These are phyloP conservation scores for Kodamaea fukazawae DNA, from an alignment of 805 yeast species.

Conservation along the genomic window DNA sequence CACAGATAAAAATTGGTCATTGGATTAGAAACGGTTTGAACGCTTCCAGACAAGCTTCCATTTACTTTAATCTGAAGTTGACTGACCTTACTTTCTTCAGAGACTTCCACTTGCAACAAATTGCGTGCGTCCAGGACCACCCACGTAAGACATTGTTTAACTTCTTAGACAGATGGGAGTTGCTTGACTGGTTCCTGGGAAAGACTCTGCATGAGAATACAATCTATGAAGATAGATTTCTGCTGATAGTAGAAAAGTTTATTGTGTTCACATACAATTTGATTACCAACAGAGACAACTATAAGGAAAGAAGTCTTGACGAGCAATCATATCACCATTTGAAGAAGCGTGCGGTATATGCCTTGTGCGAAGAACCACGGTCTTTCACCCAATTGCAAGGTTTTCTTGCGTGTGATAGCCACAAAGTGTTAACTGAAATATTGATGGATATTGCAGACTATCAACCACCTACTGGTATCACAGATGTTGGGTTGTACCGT, in stretches of 20 bases:
- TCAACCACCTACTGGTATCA: conserved; percentile 56
- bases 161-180: conserved; percentile 56
- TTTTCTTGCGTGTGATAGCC: too few species aligned
- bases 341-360: conserved; percentile 29
- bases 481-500: conserved; percentile 63
- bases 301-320: conserved; percentile 19
- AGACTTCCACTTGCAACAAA: conserved; percentile 47
- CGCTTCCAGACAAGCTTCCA: conserved; percentile 48
- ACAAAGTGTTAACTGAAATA: conserved; percentile 42
- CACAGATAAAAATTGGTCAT: conserved; percentile 61
- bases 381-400: conserved; percentile 47
- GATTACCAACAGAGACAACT: conserved; percentile 31
- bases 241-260: conserved; percentile 43
- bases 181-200: conserved; percentile 48
- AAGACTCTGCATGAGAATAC: conserved; percentile 32
- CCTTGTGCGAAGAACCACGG: conserved; percentile 50
- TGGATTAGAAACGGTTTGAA: conserved; percentile 75
- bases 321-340: too few species aligned
- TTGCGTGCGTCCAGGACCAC: conserved; percentile 38
- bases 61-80: conserved; percentile 44
- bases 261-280: conserved; percentile 44
- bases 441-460: conserved; percentile 63
- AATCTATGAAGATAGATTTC: conserved; percentile 47
- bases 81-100: conserved; percentile 41
- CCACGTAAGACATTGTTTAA: conserved; percentile 35